Evolutionary conservation across 257 asterid species (phyloP).

Genomic region (Marsdenia floribunda): DNA sequence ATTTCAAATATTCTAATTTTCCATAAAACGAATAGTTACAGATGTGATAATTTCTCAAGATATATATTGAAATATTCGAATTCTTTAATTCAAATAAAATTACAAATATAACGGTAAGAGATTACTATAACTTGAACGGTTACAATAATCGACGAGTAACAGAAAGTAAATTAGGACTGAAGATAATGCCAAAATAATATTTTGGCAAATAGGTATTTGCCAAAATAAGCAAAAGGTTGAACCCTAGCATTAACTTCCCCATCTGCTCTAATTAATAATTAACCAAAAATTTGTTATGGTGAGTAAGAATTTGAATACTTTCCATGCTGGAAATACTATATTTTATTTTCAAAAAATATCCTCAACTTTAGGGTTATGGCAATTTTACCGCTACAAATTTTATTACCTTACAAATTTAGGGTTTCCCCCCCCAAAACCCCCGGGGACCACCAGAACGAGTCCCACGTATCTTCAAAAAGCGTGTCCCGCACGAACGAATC

Average conservation of each 20-base stretch:
- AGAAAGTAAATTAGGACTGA: neutral
- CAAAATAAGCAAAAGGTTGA: neutral
- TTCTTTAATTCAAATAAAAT: too few relatives aligned
- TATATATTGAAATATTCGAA: too few relatives aligned
- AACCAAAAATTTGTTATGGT: too few relatives aligned
- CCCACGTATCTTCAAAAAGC: neutral
- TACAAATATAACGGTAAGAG: neutral
- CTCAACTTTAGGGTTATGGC: conserved; percentile 18
- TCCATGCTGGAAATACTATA: neutral
- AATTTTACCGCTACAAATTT: neutral
- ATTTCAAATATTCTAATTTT: too few relatives aligned
- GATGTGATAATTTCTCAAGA: too few relatives aligned
- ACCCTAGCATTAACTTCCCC: neutral
- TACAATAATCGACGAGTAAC: neutral
- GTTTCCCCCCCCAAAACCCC: conserved; percentile 9
- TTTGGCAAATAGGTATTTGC: neutral
- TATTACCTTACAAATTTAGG: conserved; percentile 1
- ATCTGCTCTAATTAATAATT: neutral
- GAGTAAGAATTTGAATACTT: neutral
- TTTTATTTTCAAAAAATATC: neutral
- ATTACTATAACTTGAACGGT: too few relatives aligned
- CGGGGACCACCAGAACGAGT: neutral
- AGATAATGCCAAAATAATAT: neutral
- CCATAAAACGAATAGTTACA: too few relatives aligned
- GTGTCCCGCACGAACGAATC: neutral